Percentiles rank a stretch among this genome's conserved stretches.
Evolutionary conservation across 2,329 filamentous ascomycete genomes (phyloP).

Genomic region (Colletotrichum orchidophilum): DNA sequence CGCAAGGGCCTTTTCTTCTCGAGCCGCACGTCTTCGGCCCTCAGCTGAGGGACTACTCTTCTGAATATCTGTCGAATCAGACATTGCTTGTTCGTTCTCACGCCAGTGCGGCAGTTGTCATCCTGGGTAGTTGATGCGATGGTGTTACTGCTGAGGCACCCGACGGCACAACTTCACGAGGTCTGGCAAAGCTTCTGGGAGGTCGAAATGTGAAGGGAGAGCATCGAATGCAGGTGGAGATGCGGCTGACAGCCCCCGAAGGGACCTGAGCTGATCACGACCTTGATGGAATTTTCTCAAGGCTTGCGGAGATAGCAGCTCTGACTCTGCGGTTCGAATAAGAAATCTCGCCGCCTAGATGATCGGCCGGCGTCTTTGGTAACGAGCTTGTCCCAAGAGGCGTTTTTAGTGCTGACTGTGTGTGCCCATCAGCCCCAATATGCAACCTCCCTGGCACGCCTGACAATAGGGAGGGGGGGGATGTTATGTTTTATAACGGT

Average conservation of each 20-base stretch:
- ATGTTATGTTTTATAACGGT: neutral
- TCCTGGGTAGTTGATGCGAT: neutral
- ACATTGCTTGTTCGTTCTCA: too few species aligned
- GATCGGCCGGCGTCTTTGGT: neutral
- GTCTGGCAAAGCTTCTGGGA: neutral
- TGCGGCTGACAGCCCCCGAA: too few species aligned
- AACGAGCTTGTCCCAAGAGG: neutral
- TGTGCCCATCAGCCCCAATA: too few species aligned
- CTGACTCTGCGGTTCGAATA: neutral
- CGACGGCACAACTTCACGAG: neutral
- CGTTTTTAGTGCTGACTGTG: neutral
- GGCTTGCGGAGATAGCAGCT: neutral
- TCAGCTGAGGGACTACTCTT: neutral
- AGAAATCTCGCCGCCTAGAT: neutral
- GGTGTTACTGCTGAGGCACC: neutral
- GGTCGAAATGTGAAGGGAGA: neutral
- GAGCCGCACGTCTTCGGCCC: neutral
- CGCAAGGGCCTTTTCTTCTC: neutral
- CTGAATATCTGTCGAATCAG: neutral
- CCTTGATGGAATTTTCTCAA: neutral
- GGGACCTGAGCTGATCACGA: too few species aligned
- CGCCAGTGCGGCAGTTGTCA: neutral
- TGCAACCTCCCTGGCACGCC: too few species aligned
- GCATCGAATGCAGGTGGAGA: too few species aligned
- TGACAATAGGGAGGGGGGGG: neutral